Percentiles rank a stretch among this genome's conserved stretches.
Evolutionary conservation across 768 basidiomycete species (phyloP).

Genomic region (Mycena rosella): DNA sequence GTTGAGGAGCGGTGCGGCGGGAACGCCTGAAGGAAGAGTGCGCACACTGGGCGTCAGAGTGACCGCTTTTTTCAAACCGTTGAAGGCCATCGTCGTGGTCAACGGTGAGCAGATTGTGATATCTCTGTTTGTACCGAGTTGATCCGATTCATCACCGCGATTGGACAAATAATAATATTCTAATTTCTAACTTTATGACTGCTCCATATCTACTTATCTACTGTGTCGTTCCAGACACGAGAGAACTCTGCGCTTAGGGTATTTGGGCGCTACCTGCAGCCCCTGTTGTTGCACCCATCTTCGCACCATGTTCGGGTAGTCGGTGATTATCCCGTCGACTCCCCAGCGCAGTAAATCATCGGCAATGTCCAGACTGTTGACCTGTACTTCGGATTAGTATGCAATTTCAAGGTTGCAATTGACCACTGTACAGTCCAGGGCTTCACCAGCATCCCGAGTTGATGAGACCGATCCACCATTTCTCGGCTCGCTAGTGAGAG

Average conservation of each 20-base stretch:
- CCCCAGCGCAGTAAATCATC: slow-evolving; percentile 72
- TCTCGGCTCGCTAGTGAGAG: slow-evolving; percentile 68
- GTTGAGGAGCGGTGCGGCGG: slow-evolving; percentile 81
- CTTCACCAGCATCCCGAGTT: slow-evolving; percentile 71
- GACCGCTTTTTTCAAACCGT: slow-evolving; percentile 84
- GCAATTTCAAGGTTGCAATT: not conserved
- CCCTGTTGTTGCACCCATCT: slow-evolving; percentile 68
- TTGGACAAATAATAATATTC: not conserved
- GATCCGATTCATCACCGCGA: too few relatives aligned
- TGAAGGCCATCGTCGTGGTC: slow-evolving; percentile 75
- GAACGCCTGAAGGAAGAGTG: slow-evolving; percentile 83
- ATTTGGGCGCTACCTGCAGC: slow-evolving; percentile 65
- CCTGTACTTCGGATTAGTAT: slow-evolving; percentile 50
- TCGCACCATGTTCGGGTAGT: slow-evolving; percentile 74
- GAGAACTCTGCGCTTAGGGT: slow-evolving; percentile 70
- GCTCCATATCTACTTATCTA: not conserved
- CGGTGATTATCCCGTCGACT: slow-evolving; percentile 84
- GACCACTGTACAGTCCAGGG: slow-evolving; percentile 76
- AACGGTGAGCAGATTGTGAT: slow-evolving; percentile 36
- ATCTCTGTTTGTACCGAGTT: too few relatives aligned
- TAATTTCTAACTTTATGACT: not conserved
- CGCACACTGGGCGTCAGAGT: slow-evolving; percentile 87
- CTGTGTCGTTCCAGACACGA: slow-evolving; percentile 69
- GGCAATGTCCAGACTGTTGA: slow-evolving; percentile 70
- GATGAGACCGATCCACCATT: slow-evolving; percentile 78